phyloP scores from a whole-genome alignment of 2,329 filamentous ascomycete genomes.

The Fusarium cyanostomum region DNA sequence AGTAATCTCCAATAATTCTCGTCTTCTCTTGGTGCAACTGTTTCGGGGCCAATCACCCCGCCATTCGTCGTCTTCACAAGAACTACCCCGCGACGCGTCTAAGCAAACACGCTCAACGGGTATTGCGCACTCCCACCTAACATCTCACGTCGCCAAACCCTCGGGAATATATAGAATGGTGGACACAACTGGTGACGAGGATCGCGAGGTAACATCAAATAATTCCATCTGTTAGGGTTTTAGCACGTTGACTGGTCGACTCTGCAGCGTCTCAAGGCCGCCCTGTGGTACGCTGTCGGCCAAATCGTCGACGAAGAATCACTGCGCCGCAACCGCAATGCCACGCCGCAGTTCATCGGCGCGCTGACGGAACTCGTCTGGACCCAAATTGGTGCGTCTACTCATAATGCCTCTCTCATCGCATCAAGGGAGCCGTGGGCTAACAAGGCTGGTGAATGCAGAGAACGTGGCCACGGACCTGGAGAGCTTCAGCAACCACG shows the following conservation, averaged over 20 bases:
- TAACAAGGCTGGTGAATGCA: constrained; percentile 37
- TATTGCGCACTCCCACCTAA: background rate
- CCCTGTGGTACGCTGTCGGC: constrained; percentile 84
- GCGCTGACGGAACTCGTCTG: constrained; percentile 87
- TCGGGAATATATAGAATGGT: constrained; percentile 42
- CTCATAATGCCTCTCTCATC: background rate
- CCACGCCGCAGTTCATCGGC: constrained; percentile 91
- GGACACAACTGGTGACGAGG: constrained; percentile 46
- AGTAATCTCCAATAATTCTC: background rate
- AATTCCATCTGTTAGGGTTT: background rate
- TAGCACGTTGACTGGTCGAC: background rate
- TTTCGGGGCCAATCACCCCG: constrained; percentile 5
- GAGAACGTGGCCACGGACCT: constrained; percentile 67
- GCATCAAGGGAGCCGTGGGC: background rate
- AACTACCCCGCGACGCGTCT: constrained; percentile 34
- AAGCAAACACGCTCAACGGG: constrained; percentile 16
- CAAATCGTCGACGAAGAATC: constrained; percentile 90
- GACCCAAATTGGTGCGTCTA: constrained; percentile 76
- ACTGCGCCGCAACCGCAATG: constrained; percentile 71
- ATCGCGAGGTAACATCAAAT: constrained; percentile 48
- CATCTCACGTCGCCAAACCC: constrained; percentile 1
- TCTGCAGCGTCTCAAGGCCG: constrained; percentile 78
- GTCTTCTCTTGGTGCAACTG: background rate
- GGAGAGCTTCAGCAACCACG: constrained; percentile 74
- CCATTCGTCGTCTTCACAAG: constrained; percentile 1